Base-by-base conservation (phyloP, 441 rosid species). In the Populus hybrid region DNA sequence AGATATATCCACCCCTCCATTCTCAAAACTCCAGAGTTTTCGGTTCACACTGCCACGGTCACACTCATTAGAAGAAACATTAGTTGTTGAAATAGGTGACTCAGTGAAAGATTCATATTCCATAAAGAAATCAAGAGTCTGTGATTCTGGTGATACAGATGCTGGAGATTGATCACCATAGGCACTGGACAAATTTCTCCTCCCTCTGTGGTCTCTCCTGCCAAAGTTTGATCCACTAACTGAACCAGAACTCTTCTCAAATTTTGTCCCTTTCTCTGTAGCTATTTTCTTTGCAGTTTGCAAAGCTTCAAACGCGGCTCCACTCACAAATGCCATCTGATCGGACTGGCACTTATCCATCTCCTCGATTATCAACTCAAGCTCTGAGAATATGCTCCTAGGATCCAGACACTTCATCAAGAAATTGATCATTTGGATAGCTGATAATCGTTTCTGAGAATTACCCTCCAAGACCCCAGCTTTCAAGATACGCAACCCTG, bases 391-490 rank as follows among this genome's bases (percentile, higher is more conserved):
- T 70, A 92, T 81, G 82, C 98, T 93, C 85, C 97, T 92, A 23
- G 89, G 90, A 80, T 97, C 91, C 84, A 97, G 73, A 77, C 88
- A 89, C 87, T 91, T 97, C 99, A 97, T 93, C 87, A 97, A 82
- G 86, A 90, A 97, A 81, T 90, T 93, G 69, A 97, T 89, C 99
- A 97, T 95, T 81, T 95, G 99, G 76, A 97, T 90, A 1, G 99
- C 98, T 18, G 92, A 84, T 75, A 90, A 83, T 71, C 97, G 81
- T 81, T 93, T 95, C 84, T 97, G 93, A 81, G 98, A 85, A 84
- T 94, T 92, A 6, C 86, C 88, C 77, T 95, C 98, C 0, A 76
- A 73, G 76, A 87, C 88, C 42, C 97, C 95, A 35, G 88, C 82
- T 67, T 86, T 85, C 75, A 95, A 71, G 78, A 94, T 89, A 72